Percentiles rank a stretch among this genome's conserved stretches.
Conservation (phyloP, 2,329 filamentous ascomycete genomes). For the Neoscytalidium dimidiatum region DNA sequence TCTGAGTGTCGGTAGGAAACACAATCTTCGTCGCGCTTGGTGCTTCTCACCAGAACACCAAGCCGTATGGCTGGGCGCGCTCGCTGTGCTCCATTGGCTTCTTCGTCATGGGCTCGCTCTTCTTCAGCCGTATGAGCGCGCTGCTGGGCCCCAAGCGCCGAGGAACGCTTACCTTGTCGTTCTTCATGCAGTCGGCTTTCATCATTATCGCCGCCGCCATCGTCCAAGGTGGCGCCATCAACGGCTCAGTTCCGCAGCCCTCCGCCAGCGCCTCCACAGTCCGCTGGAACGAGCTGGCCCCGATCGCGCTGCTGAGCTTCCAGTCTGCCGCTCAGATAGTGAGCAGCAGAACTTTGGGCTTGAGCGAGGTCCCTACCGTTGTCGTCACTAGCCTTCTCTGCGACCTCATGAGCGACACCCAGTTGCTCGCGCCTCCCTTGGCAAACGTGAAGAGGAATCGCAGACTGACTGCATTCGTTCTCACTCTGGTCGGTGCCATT, state of each 20-base stretch:
- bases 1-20: constrained; percentile 52
- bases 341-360: constrained; percentile 69
- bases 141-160: constrained; percentile 61
- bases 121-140: constrained; percentile 70
- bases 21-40: constrained; percentile 79
- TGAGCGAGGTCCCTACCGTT: constrained; percentile 72
- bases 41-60: constrained; percentile 57
- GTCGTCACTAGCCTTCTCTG: constrained; percentile 82
- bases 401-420: constrained; percentile 71
- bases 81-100: constrained; percentile 68
- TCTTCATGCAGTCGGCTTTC: constrained; percentile 44
- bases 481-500: constrained; percentile 57
- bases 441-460: constrained; percentile 57
- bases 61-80: constrained; percentile 67
- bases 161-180: constrained; percentile 61
- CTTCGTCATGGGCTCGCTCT: constrained; percentile 73
- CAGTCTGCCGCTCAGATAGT: constrained; percentile 79
- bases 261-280: constrained; percentile 33
- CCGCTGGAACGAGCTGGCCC: constrained; percentile 64
- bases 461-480: constrained; percentile 51
- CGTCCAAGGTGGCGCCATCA: constrained; percentile 45
- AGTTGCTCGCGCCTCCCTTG: constrained; percentile 44
- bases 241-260: constrained; percentile 53
- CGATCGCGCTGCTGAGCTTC: constrained; percentile 71
- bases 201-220: constrained; percentile 45